Evolutionary conservation across 106 monocot genomes (phyloP), one percentile per base, ranked within the genome.

Genomic region (Posidonia australis): DNA sequence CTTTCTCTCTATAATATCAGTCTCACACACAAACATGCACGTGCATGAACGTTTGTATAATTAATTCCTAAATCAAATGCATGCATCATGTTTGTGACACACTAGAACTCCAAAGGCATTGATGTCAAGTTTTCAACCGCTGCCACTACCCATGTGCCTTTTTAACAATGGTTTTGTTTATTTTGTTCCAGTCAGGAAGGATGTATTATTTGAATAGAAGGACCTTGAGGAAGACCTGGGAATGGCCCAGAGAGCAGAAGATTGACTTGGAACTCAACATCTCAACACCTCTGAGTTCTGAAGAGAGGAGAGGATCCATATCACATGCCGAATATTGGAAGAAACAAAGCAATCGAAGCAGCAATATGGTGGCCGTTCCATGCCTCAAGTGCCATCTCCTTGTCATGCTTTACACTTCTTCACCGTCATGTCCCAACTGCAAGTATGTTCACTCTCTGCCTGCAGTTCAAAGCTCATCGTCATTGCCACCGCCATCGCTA

Each of bases 351-450:
- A 26, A 56, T 21, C 59, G 36, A 14, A 54, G 63, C 75, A 54
- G 62, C 44, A 62, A 62, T 24, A 75, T 75, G 75, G 76, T 82
- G 0, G 92, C 87, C 14, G 77, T 87, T 22, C 80, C 78, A 13
- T 92, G 92, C 74, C 79, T 76, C 69, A 82, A 78, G 32, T 98
- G 96, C 65, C 90, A 98, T 54, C 82, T 98, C 29, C 84, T 98
- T 1, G 96, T 98, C 22, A 90, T 98, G 96, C 77, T 98, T 22
- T 81, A 67, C 73, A 75, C 57, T 65, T 84, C 90, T 25, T 90
- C 90, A 0, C 96, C 96, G 0, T 72, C 80, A 1, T 96, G 96
- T 74, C 96, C 96, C 13, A 96, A 96, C 70, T 96, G 96, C 96
- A 90, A 87, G 77, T 87, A 76, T 65, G 76, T 90, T 46, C 82